Base-by-base conservation (phyloP, 31 red algal genomes). In the Asparagopsis taxiformis region DNA sequence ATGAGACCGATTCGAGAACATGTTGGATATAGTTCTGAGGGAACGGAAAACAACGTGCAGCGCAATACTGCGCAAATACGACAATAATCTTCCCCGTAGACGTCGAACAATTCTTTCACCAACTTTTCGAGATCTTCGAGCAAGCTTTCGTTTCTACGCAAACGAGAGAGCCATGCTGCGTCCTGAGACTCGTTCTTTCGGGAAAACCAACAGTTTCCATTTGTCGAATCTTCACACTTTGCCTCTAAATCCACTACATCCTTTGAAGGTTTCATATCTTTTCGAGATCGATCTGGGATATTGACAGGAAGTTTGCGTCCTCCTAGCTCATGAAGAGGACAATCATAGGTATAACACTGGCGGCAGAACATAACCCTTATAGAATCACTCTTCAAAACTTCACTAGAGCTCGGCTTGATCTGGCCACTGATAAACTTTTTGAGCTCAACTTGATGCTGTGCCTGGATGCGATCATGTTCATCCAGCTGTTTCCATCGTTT, bases 291-390 rank as follows among this genome's bases (percentile, higher is more conserved):
- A 43, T 87, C 83, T 20, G 53, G 59, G 31, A 72, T 62, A 3
- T 22, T 23, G 17, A 19, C 55, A 24, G 25, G 44, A 22, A 72
- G 83, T 17, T 54, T 55, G 9, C 38, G 35, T 31, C 22, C 55
- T 28, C 57, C 33, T 28, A 70, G 38, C 6, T 72, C 85, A 54
- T 89, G 85, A 21, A 89, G 13, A 17, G 51, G 24, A 25, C 85
- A 89, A 23, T 77, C 43, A 49, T 67, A 89, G 15, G 48, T 48
- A 55, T 89, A 89, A 38, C 85, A 89, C 60, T 80, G 85, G 25
- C 85, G 85, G 55, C 85, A 89, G 7, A 79, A 9, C 55, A 89
- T 78, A 55, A 80, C 65, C 21, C 59, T 33, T 53, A 89, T 80
- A 16, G 85, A 80, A 43, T 89, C 70, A 59, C 85, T 68, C 51